Evolutionary conservation across 2,329 filamentous ascomycete species (phyloP), one percentile per base, ranked within the genome.

Genomic region (Hypoxylon rubiginosum): DNA sequence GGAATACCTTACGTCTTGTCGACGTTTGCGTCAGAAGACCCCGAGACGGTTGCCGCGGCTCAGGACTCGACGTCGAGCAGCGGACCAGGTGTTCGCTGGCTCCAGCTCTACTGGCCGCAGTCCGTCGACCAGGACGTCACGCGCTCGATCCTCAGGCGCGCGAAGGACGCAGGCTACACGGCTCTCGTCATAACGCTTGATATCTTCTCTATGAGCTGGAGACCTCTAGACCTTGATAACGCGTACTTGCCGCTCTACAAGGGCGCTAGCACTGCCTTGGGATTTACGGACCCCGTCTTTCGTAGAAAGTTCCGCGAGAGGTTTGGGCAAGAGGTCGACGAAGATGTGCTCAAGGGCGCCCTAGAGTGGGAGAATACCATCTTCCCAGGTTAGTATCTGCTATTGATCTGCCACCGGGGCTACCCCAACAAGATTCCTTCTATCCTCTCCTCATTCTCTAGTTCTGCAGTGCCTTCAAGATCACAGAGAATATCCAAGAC

Each of bases 171-270:
- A 32, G 91, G 90, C 0, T 93, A 84, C 78, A 84, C 83, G 34
- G 89, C 88, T 0, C 82, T 93, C 0, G 86, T 93, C 6, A 88
- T 94, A 0, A 94, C 92, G 0, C 81, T 93, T 0, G 91, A 94
- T 76, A 93, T 90, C 0, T 92, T 88, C 78, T 84, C 84, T 11
- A 82, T 93, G 36, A 86, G 85, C 0, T 94, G 91, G 90, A 82
- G 91, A 39, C 91, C 90, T 0, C 83, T 81, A 0, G 91, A 93
- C 73, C 83, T 93, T 4, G 90, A 92, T 68, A 83, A 84, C 13
- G 86, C 82, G 2, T 91, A 87, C 71, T 72, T 88, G 0, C 86
- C 89, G 0, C 91, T 92, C 68, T 78, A 88, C 28, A 82, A 80
- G 41, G 86, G 86, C 0, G 76, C 86, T 9, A 90, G 90, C 2